Evolutionary conservation across 2,329 filamentous ascomycete genomes (phyloP).

Genomic region (Aureobasidium sp.): DNA sequence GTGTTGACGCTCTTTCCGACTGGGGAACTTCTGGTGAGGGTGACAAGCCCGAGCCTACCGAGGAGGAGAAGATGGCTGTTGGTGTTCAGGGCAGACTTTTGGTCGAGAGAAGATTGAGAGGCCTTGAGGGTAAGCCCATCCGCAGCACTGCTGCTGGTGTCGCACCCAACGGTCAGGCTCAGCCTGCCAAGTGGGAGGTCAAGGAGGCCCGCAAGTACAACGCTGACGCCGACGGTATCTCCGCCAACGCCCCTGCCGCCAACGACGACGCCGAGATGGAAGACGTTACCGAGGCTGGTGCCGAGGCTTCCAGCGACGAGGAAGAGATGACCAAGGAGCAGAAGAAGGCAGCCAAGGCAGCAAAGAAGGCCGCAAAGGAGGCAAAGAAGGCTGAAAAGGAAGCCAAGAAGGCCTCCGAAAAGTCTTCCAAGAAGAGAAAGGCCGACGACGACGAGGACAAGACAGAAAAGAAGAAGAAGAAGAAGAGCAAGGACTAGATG

Average conservation of each 20-base stretch:
- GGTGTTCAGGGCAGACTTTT: constrained; percentile 65
- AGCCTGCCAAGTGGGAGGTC: constrained; percentile 74
- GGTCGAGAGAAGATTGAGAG: constrained; percentile 68
- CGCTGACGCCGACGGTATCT: constrained; percentile 79
- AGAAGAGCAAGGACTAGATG: constrained; percentile 19
- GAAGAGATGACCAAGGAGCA: constrained; percentile 17
- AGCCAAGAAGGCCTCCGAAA: constrained; percentile 19
- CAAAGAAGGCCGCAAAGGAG: constrained; percentile 18
- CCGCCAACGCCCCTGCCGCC: constrained; percentile 57
- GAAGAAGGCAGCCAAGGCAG: constrained; percentile 18
- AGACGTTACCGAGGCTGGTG: constrained; percentile 13
- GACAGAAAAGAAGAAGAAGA: constrained; percentile 21
- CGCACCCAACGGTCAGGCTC: constrained; percentile 61
- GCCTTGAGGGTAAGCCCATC: constrained; percentile 83
- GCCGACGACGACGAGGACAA: constrained; percentile 17
- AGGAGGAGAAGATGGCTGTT: constrained; percentile 80
- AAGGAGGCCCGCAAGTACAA: constrained; percentile 96
- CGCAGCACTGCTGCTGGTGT: constrained; percentile 68
- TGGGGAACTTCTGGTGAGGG: constrained; percentile 64
- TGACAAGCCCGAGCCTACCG: constrained; percentile 56
- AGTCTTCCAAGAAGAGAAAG: constrained; percentile 17
- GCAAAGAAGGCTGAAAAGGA: constrained; percentile 18
- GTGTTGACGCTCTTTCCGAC: constrained; percentile 81
- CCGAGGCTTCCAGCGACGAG: constrained; percentile 15
- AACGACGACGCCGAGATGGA: constrained; percentile 41